Conservation (phyloP, 306 rosid genomes). For the Mimosa pudica region DNA sequence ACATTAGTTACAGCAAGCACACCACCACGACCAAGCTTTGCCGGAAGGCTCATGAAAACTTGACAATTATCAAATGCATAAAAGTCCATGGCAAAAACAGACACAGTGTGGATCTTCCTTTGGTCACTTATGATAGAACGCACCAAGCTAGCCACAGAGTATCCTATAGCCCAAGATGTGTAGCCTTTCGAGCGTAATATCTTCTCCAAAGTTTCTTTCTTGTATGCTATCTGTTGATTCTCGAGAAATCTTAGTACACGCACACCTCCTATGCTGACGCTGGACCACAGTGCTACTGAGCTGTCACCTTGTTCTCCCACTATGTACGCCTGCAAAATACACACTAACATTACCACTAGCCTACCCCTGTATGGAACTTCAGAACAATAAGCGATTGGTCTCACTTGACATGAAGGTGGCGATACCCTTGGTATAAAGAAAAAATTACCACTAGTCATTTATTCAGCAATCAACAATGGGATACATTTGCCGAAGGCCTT, state of each 20-base stretch:
- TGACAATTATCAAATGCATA: conserved; percentile 67
- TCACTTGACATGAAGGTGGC: too few relatives aligned
- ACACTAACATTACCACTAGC: background rate
- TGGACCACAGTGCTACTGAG: conserved; percentile 96
- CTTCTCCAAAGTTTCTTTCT: conserved; percentile 69
- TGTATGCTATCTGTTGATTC: conserved; percentile 65
- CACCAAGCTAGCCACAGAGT: conserved; percentile 72
- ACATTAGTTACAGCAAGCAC: conserved; percentile 77
- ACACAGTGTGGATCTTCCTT: conserved; percentile 80
- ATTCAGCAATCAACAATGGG: background rate
- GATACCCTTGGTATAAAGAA: too few relatives aligned
- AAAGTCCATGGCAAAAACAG: conserved; percentile 75
- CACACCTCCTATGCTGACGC: conserved; percentile 92
- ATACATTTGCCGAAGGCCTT: too few relatives aligned
- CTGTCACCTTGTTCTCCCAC: conserved; percentile 99
- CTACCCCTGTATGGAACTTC: too few relatives aligned
- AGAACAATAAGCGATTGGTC: too few relatives aligned
- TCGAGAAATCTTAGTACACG: conserved; percentile 77
- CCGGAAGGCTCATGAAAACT: conserved; percentile 83
- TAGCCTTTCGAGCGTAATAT: conserved; percentile 83
- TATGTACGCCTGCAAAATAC: conserved; percentile 67
- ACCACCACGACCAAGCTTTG: conserved; percentile 79
- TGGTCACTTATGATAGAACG: conserved; percentile 70
- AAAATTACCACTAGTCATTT: background rate
- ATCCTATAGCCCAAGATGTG: conserved; percentile 96